A percentile compares a stretch with the other conserved stretches of the same genome.
These are phyloP conservation scores for Cladosporium sp. DNA, from an alignment of 2,329 filamentous ascomycete species.

Conservation along the genomic window DNA sequence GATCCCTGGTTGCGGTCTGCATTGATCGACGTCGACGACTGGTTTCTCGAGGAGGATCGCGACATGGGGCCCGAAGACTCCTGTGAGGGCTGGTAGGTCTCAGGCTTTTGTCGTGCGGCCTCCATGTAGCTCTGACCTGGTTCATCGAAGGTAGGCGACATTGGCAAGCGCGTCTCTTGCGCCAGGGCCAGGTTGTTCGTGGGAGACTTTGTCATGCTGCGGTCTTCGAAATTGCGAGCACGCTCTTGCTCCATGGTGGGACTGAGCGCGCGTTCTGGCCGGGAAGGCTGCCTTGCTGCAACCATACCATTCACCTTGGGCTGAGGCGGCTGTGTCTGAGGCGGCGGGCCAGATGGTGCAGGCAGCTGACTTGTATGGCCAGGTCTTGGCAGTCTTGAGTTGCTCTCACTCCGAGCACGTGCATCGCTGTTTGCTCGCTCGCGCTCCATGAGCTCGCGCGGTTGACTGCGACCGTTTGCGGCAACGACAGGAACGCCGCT, in stretches of 20 bases:
- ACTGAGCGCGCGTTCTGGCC: constrained; percentile 27
- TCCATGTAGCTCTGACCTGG: constrained; percentile 4
- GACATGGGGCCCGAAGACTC: constrained; percentile 15
- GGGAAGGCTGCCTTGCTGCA: constrained; percentile 24
- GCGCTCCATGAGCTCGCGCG: constrained; percentile 25
- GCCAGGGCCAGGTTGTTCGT: constrained; percentile 4
- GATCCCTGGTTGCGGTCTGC: constrained; percentile 3
- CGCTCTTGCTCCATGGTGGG: constrained; percentile 23
- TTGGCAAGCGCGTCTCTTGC: constrained; percentile 10
- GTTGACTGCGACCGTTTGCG: constrained; percentile 15
- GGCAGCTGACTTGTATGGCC: constrained; percentile 46
- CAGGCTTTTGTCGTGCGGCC: constrained; percentile 19
- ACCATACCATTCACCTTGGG: constrained; percentile 18
- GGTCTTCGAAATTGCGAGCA: constrained; percentile 22
- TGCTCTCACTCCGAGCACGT: constrained; percentile 25
- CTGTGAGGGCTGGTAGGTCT: constrained; percentile 29
- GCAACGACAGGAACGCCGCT: constrained; percentile 8
- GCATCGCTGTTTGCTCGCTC: constrained; percentile 21
- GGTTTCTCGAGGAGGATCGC: constrained; percentile 16
- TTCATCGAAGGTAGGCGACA: constrained; percentile 12
- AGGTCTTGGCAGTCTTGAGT: constrained; percentile 55
- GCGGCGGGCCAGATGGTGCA: constrained; percentile 57
- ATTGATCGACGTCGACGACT: constrained; percentile 2
- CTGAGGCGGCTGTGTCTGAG: constrained; percentile 48
- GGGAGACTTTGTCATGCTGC: constrained; percentile 14